A percentile compares a stretch with the other conserved stretches of the same genome.
These are phyloP conservation scores for Nephromyces sp. DNA, from an alignment of 169 alveolate genomes.

Conservation along the genomic window DNA sequence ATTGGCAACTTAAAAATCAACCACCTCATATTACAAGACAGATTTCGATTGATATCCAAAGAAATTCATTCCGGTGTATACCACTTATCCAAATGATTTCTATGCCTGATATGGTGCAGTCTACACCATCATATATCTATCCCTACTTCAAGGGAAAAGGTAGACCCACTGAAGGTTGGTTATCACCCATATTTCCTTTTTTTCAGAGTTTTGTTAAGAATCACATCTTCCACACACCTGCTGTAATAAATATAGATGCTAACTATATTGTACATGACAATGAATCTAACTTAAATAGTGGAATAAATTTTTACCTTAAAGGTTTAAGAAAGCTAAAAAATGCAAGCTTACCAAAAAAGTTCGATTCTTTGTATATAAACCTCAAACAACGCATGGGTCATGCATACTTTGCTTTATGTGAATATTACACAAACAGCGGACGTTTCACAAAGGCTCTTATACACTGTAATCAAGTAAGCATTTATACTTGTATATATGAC, in stretches of 20 bases:
- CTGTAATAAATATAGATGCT: neutral
- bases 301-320: neutral
- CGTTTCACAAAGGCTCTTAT: slow-evolving; percentile 12
- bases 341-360: neutral
- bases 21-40: no score
- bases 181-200: neutral
- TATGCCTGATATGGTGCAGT: neutral
- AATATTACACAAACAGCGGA: slow-evolving; percentile 19
- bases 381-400: slow-evolving; percentile 17
- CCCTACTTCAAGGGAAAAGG: no score
- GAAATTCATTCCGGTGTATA: neutral
- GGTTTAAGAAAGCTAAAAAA: neutral
- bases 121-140: no score
- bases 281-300: neutral
- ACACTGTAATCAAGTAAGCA: slow-evolving; percentile 22
- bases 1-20: no score
- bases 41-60: neutral
- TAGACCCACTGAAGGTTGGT: neutral
- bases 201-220: neutral
- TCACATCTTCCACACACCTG: neutral
- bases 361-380: neutral
- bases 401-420: slow-evolving; percentile 16
- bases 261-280: neutral
- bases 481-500: neutral
- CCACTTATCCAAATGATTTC: no score